Base-by-base conservation (phyloP, 352 stramenopile genomes). In the Phytophthora pinifolia region DNA sequence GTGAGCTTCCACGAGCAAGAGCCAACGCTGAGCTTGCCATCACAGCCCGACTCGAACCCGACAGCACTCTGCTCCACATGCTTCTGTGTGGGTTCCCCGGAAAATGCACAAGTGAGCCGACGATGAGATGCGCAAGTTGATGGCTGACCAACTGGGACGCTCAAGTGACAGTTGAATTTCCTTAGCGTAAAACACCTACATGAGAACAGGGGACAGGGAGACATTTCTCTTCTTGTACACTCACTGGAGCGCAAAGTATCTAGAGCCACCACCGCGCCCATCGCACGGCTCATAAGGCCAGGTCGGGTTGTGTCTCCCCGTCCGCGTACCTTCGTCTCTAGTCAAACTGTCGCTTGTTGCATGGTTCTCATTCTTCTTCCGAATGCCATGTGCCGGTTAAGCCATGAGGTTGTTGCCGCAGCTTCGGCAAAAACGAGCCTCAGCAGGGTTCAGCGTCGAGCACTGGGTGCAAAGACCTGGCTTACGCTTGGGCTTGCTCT, bases 341-440 rank as follows among this genome's bases (percentile, higher is more conserved):
- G 59, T 68, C 61, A 68, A 64, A 62, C 42, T 60, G 18, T 30
- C 38, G 39, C 57, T 64, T 70, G 45, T 54, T 44, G 45, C 39
- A 51, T 56, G 25, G 25, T 29, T 56, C 49, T 56, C 49, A 37
- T 35, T 50, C 33, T 65, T 44, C 25, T 29, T 29, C 1, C 25
- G 25, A 29, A 53, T 36, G 29, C 3, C 33, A 50, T 56, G 6
- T 14, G 27, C 17, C 39, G 60, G 33, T 57, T 85, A 87, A 44
- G 60, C 70, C 50, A 79, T 81, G 41, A 92, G 61, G 38, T 83
- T 72, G 64, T 91, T 93, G 35, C 83, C 83, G 41, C 83, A 93
- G 51, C 64, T 88, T 57, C 83, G 76, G 67, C 83, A 93, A 57
- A 92, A 93, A 39, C 83, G 76, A 31, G 83, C 83, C 29, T 87